phyloP scores from a whole-genome alignment of 495 filamentous ascomycete species.

The Aspergillus kassunensis region DNA sequence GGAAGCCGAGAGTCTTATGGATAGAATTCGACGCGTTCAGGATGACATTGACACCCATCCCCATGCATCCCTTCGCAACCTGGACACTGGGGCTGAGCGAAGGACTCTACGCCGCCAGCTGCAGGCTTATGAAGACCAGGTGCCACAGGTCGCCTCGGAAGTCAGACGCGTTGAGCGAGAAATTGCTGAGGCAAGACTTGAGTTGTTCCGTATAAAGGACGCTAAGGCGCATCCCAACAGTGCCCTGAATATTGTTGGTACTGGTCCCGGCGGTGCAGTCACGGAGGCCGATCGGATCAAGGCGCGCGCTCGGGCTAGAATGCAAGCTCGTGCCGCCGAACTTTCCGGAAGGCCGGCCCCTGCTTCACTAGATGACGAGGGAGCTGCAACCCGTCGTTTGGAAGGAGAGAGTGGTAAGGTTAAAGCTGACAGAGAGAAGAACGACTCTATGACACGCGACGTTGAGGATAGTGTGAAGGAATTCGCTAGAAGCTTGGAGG shows the following conservation, averaged over 20 bases:
- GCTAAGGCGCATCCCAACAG: conserved; percentile 86
- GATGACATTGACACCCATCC: conserved; percentile 95
- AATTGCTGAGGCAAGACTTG: conserved; percentile 89
- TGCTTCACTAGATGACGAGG: conserved; percentile 60
- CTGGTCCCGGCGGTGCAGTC: conserved; percentile 84
- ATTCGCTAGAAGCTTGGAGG: conserved; percentile 77
- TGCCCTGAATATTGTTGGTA: conserved; percentile 81
- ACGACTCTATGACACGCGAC: conserved; percentile 92
- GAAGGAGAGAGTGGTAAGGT: conserved; percentile 82
- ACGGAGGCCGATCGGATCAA: conserved; percentile 95
- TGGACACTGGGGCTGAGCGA: conserved; percentile 83
- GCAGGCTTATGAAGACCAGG: conserved; percentile 79
- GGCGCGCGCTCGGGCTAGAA: conserved; percentile 92
- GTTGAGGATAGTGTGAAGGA: conserved; percentile 97
- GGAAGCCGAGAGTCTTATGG: conserved; percentile 91
- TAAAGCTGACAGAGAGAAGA: conserved; percentile 82
- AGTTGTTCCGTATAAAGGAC: conserved; percentile 89
- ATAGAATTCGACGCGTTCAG: conserved; percentile 87
- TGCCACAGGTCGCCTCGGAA: conserved; percentile 88
- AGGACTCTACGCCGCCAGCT: conserved; percentile 82
- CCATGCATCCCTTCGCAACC: conserved; percentile 63
- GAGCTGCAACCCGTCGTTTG: conserved; percentile 71
- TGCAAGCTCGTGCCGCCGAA: conserved; percentile 95
- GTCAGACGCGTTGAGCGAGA: conserved; percentile 86
- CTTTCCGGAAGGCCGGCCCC: conserved; percentile 75